Base-by-base conservation (phyloP, 768 basidiomycete species). In the Pisolithus microcarpus region DNA sequence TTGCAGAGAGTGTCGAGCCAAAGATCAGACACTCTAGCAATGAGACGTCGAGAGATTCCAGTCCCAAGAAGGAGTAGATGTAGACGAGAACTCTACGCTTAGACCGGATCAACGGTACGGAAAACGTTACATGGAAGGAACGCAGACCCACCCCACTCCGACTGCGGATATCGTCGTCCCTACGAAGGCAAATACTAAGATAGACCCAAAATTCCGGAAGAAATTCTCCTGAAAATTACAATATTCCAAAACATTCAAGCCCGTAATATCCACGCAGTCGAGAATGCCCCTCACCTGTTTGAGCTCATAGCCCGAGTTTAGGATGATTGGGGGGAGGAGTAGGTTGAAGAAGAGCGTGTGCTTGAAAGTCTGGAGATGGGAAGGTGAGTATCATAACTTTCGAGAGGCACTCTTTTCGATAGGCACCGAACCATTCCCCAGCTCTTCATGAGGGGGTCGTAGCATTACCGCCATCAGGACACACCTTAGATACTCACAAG, bases 321-420 rank as follows among this genome's bases (percentile, higher is more conserved):
- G 73, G 63, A 99, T 99, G 65, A 99, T 99, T 1, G 96, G 96
- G 5, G 95, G 96, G 4, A 98, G 80, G n/a, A 99, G 75, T 19
- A 98, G 77, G 68, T 99, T 98, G 76, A 98, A 96, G 75, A 99
- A 95, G 46, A 98, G 75, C 3, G 95, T 97, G 63, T 95, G 91
- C 66, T 89, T 91, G 77, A 95, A 95, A 8, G 90, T 93, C 93
- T 95, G 61, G 3, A 57, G 49, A 36, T 36, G 16, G 42, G 9
- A 21, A 40, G 55, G 51, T 55, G n/a, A 64, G 59, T 40, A 7
- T 38, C 23, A 30, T 7, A 37, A 26, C 26, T 18, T 40, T 15
- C 5, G 13, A 34, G 34, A 34, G 34, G n/a, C 11, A 40, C 30
- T 9, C 19, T 26, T 24, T 13, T 15, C 34, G 10, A 15, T 15